Base-by-base conservation (phyloP, 2,329 filamentous ascomycete genomes). In the Colletotrichum kahawae region DNA sequence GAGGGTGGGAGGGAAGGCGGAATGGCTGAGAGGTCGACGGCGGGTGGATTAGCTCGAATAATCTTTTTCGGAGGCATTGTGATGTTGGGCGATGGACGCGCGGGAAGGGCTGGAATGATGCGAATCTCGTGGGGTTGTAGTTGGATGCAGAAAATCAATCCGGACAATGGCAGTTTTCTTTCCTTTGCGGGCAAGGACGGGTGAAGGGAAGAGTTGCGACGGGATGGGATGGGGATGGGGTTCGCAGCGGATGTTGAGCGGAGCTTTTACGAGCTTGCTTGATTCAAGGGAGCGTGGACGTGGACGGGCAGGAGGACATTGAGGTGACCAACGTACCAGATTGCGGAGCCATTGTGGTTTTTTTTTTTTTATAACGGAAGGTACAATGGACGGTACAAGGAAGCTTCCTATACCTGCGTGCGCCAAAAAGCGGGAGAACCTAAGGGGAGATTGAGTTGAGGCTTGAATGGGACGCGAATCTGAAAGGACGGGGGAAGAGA, bases 1-100 rank as follows among this genome's bases (percentile, higher is more conserved):
- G 95, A 98, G 18, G 97, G 96, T 24, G 96, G 95, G 5, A 94
- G 88, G 54, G 91, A 85, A 18, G 92, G 91, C 34, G 91, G 91
- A 70, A 91, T 87, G 76, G 87, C 86, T 83, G 81, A 82, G 81
- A 79, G 78, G 83, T 84, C 79, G 77, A 77, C 74, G 74, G 72
- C 65, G 77, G 79, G 72, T 70, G 79, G 77, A 81, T 87, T 82
- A 85, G 83, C 80, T 79, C 83, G 82, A 70, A 82, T 78, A 68
- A 80, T 78, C 77, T 82, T 84, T 79, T 87, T 84, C 79, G 82
- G 76, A 70, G 83, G 79, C 83, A 83, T 84, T 73, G 64, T 76
- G 77, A 14, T 36, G 16, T 33, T 9, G 48, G 29, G 38, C 38
- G 43, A 13, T 18, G 34, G 34, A 51, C 43, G 38, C 27, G 64